These are phyloP conservation scores for Kwoniella bestiolae DNA, from an alignment of 768 basidiomycete species.

Conservation along the genomic window DNA sequence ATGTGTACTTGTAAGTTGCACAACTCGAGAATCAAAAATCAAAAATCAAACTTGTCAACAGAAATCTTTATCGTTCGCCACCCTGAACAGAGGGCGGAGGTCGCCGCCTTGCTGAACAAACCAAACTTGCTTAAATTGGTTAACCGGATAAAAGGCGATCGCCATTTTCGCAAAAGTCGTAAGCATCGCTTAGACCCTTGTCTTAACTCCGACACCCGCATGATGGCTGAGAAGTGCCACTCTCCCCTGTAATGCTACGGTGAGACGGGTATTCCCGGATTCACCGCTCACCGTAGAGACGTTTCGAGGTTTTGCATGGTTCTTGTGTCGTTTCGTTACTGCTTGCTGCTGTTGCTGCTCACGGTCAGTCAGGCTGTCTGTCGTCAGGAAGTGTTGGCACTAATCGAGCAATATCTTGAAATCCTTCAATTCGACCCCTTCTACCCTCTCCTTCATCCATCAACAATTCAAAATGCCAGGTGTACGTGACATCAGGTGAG, in stretches of 20 bases:
- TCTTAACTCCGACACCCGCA: constrained; percentile 11
- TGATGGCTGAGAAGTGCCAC: background rate
- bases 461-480: constrained; percentile 60
- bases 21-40: background rate
- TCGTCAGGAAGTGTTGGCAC: background rate
- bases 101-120: background rate
- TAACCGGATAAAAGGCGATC: background rate
- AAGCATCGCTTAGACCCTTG: background rate
- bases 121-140: background rate
- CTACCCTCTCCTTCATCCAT: constrained; percentile 30
- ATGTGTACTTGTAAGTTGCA: no score
- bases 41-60: constrained; percentile 16
- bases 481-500: constrained; percentile 62
- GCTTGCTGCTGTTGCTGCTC: background rate
- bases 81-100: background rate
- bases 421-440: background rate
- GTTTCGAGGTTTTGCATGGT: background rate
- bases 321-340: background rate
- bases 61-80: constrained; percentile 21
- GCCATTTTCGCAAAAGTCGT: background rate
- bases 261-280: background rate
- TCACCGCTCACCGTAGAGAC: background rate
- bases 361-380: no score
- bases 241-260: background rate
- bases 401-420: background rate